Evolutionary conservation across 441 rosid genomes (phyloP), one percentile per base, ranked within the genome.

Genomic region (Gossypium davidsonii): DNA sequence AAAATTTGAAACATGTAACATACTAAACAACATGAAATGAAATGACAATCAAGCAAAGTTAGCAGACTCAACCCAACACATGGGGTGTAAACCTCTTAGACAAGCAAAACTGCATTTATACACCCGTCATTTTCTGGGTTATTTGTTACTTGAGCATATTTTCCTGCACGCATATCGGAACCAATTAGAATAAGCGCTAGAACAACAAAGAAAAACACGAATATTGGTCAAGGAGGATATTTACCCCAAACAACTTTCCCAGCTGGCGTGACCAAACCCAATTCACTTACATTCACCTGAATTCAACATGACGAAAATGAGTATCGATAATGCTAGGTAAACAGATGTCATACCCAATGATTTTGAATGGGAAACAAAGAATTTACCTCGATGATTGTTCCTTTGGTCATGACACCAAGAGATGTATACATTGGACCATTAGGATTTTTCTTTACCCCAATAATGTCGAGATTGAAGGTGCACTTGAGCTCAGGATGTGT

Each of bases 171-270:
- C 74, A 58, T 39, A 2, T 12, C 26, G 10, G n/a, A 17, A 44
- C 71, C 23, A n/a, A 42, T 26, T 21, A 37, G 37, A 52, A 57
- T 62, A 14, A 0, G 56, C 2, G 2, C 66, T 2, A 63, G 17
- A 21, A 62, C 37, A n/a, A 18, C 49, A 21, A 31, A 10, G 9
- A 26, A 12, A 70, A 26, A 59, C 18, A 9, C 0, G n/a, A 23
- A 52, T 2, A 11, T 15, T 23, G 12, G 11, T 62, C 56, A 61
- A 39, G 10, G 18, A 51, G 3, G 14, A n/a, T 3, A 57, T 87
- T 91, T 83, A 89, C 98, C 99, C 96, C 97, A 92, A 21, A 92
- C 97, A 6, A 92, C 96, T 87, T 95, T 91, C 53, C 97, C 97
- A 63, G 88, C 96, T 0, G 99, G 99, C 59, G 98, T 92, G 73